Base-by-base conservation (phyloP, 768 basidiomycete genomes). In the Suillus fuscotomentosus region DNA sequence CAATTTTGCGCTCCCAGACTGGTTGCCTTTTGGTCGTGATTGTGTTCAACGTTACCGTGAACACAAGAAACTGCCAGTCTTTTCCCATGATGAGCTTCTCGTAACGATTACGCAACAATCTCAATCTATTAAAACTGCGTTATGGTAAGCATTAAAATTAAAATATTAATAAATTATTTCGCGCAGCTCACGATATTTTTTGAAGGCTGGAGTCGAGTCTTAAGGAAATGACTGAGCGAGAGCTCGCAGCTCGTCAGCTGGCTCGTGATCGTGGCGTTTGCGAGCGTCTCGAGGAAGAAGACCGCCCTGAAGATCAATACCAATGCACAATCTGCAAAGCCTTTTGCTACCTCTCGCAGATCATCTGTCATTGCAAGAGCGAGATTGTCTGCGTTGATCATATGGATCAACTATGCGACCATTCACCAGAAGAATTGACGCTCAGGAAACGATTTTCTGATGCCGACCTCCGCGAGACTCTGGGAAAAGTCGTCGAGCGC, bases 101-200 rank as follows among this genome's bases (percentile, higher is more conserved):
- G 86, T 98, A 73, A 97, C 97, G n/a, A 96, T 99, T 73, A 95
- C 93, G n/a, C 89, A 94, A 71, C 94, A 97, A 76, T 95, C 95
- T 3, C 86, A 90, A 61, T 90, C 90, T 20, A 96, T 97, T 71
- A 90, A 92, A 75, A 97, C 95, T 42, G 93, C 97, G 3, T 81
- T 92, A 71, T 99, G 97, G 97, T 96, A 74, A 67, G 88, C 79
- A 56, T 38, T 56, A 54, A 42, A 42, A 51, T 61, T 50, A 7
- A 50, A 14, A 24, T 14, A 31, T 67, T 67, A 61, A 45, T 55
- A 56, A 24, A 61, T 67, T 27, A 22, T 67, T 47, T 45, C 54
- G 65, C 70, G 60, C 57, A 71, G 61, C 65, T 73, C 55, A 74
- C 67, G 63, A 66, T 47, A 51, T 43, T 56, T 62, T 63, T 38